These are phyloP conservation scores for Candida tammaniensis DNA, from an alignment of 805 yeast species.

Conservation along the genomic window DNA sequence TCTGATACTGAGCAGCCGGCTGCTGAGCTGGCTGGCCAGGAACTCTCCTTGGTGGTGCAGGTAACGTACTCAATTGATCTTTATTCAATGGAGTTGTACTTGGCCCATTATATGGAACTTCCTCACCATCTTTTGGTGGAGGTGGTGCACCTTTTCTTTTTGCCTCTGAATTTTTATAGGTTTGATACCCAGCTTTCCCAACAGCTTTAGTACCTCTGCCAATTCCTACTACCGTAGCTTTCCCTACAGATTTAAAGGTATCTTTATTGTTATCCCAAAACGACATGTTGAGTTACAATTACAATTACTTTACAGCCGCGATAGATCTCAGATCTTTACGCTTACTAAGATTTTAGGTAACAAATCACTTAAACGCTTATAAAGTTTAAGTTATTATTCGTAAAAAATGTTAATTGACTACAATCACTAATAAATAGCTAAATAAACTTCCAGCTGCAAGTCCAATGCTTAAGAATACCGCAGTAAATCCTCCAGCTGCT, in stretches of 20 bases:
- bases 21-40: constrained; percentile 8
- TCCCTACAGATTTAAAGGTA: constrained; percentile 47
- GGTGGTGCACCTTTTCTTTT: constrained; percentile 17
- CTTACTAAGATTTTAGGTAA: too few relatives aligned
- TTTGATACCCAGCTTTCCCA: constrained; percentile 48
- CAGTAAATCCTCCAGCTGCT: constrained; percentile 93
- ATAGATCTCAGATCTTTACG: too few relatives aligned
- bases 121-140: constrained; percentile 3
- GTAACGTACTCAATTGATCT: constrained; percentile 18
- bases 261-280: constrained; percentile 48
- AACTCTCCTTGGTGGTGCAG: constrained; percentile 37
- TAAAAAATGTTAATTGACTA: constrained; percentile 22
- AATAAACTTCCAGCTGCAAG: constrained; percentile 74
- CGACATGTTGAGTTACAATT: too few relatives aligned
- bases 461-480: constrained; percentile 75
- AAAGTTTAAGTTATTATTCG: too few relatives aligned
- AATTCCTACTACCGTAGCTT: constrained; percentile 48
- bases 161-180: constrained; percentile 44
- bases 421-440: constrained; percentile 62
- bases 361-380: too few relatives aligned
- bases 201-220: constrained; percentile 50
- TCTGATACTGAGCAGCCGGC: constrained; percentile 4
- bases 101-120: constrained; percentile 3
- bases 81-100: constrained; percentile 11
- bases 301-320: too few relatives aligned